Percentiles rank a stretch among this genome's conserved stretches.
Evolutionary conservation across 148 eudicot species (phyloP).

Genomic region (Selenicereus undatus): DNA sequence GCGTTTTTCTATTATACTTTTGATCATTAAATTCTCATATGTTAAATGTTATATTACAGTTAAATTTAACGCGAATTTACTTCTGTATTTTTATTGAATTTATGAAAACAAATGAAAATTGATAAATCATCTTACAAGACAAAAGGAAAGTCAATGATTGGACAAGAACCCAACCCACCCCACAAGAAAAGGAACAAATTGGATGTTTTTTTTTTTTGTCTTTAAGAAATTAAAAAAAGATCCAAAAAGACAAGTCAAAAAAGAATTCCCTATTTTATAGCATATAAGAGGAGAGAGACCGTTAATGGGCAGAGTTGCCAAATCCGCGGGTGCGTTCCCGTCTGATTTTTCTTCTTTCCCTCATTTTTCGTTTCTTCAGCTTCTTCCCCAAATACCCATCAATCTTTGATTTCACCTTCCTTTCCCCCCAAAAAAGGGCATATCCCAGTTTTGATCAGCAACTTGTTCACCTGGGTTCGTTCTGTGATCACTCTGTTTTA

Average conservation of each 20-base stretch:
- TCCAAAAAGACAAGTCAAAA: constrained; percentile 3
- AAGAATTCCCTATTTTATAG: not conserved
- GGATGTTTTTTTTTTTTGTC: too few species aligned
- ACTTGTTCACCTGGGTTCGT: not conserved
- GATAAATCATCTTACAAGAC: not conserved
- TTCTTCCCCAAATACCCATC: constrained; percentile 1
- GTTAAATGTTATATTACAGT: too few species aligned
- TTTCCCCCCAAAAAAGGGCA: not conserved
- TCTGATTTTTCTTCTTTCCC: constrained; percentile 4
- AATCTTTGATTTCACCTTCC: not conserved
- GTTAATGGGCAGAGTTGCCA: constrained; percentile 9
- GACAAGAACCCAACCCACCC: not conserved
- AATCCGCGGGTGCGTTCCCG: constrained; percentile 10
- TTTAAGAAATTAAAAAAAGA: not conserved
- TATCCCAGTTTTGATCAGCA: not conserved
- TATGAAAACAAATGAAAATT: not conserved
- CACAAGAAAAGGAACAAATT: not conserved
- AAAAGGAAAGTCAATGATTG: not conserved
- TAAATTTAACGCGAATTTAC: too few species aligned
- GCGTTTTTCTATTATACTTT: too few species aligned
- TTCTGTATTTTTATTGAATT: too few species aligned
- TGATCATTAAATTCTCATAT: too few species aligned
- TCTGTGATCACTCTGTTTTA: constrained; percentile 17
- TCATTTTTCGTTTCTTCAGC: not conserved
- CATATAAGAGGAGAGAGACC: not conserved